These are phyloP conservation scores for Diplodia corticola DNA, from an alignment of 2,329 filamentous ascomycete genomes.

Conservation along the genomic window DNA sequence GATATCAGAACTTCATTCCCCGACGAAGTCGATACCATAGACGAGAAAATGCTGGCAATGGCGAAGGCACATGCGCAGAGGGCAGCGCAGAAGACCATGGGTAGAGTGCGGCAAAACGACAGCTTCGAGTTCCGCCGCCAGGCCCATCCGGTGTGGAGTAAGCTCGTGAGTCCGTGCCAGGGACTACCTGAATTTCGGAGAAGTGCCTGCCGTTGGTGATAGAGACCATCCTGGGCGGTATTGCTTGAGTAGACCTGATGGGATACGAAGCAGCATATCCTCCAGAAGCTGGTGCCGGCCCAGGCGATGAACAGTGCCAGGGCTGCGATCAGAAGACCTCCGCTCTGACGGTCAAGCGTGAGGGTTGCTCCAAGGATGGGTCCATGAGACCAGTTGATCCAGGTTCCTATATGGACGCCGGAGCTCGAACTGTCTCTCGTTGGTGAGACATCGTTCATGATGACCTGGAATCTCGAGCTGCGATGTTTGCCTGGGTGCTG, in stretches of 20 bases:
- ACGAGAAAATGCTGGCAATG: conserved; percentile 37
- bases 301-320: conserved; percentile 36
- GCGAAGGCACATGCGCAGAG: conserved; percentile 25
- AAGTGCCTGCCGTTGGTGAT: conserved; percentile 28
- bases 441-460: background rate
- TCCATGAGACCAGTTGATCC: conserved; percentile 39
- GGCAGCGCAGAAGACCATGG: background rate
- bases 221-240: conserved; percentile 27
- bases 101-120: background rate
- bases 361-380: conserved; percentile 35
- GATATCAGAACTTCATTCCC: conserved; percentile 21
- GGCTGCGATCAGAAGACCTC: conserved; percentile 38
- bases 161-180: background rate
- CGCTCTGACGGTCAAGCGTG: conserved; percentile 34
- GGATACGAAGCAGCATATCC: conserved; percentile 27
- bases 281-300: conserved; percentile 29
- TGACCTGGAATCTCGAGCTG: background rate
- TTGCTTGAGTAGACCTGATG: conserved; percentile 27
- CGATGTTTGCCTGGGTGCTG: background rate
- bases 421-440: background rate
- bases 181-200: conserved; percentile 22
- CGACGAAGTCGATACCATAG: conserved; percentile 33
- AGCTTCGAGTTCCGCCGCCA: background rate
- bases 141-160: background rate
- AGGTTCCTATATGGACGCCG: conserved; percentile 32